These are phyloP conservation scores for Pugionium cornutum DNA, from an alignment of 345 rosid species.

Conservation along the genomic window DNA sequence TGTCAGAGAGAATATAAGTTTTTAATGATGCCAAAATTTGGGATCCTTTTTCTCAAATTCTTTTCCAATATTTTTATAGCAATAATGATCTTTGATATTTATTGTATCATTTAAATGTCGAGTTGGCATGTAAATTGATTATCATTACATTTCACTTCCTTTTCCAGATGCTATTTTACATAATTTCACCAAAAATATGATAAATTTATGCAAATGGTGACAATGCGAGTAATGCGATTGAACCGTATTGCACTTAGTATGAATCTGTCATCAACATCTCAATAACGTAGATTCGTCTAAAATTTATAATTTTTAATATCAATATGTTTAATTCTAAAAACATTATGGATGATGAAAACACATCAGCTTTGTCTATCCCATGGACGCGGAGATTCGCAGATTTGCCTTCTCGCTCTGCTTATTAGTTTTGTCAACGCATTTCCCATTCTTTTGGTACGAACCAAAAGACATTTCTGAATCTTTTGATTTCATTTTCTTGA, in stretches of 20 bases:
- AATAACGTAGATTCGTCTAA: conserved; percentile 7
- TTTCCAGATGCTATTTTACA: neutral
- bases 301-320: conserved; percentile 16
- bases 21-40: too few species aligned
- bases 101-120: too few species aligned
- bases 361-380: conserved; percentile 31
- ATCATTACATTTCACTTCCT: too few species aligned
- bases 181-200: neutral
- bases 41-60: too few species aligned
- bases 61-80: too few species aligned
- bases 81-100: too few species aligned
- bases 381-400: conserved; percentile 41
- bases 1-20: too few species aligned
- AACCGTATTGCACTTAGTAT: neutral
- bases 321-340: conserved; percentile 28
- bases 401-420: conserved; percentile 41
- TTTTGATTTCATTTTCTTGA: conserved; percentile 14
- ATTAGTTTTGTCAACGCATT: conserved; percentile 37
- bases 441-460: conserved; percentile 15
- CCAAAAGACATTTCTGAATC: conserved; percentile 34
- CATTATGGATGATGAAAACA: conserved; percentile 26
- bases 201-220: neutral
- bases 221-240: conserved; percentile 9
- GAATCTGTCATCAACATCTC: conserved; percentile 10
- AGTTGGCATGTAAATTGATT: too few species aligned